These are phyloP conservation scores for Chlorella sp. DNA, from an alignment of 139 green algal species.

Conservation along the genomic window DNA sequence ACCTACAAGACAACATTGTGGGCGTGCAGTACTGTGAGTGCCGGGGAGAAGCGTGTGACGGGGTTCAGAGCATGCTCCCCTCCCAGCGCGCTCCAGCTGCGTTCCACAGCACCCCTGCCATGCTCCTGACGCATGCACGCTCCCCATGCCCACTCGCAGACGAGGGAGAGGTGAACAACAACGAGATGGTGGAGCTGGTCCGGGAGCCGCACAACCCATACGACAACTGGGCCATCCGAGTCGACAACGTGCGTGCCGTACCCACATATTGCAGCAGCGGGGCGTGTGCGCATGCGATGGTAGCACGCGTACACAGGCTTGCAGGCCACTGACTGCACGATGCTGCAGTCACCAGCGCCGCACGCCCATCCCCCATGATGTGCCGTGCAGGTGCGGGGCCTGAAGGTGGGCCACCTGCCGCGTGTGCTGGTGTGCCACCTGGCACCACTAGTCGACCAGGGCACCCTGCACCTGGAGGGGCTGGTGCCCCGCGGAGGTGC, in stretches of 20 bases:
- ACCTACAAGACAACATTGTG: constrained; percentile 36
- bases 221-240: constrained; percentile 64
- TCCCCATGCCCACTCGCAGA: not conserved
- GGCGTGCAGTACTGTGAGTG: constrained; percentile 48
- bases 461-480: constrained; percentile 50
- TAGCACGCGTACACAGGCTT: no score
- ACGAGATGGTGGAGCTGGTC: constrained; percentile 63
- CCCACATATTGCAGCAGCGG: no score
- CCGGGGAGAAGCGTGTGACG: not conserved
- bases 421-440: constrained; percentile 31
- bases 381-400: not conserved
- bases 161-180: constrained; percentile 42
- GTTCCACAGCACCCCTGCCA: no score
- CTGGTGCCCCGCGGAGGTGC: constrained; percentile 9
- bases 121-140: no score
- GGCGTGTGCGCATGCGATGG: no score
- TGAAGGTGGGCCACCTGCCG: constrained; percentile 22
- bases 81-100: no score
- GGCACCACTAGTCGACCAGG: constrained; percentile 50
- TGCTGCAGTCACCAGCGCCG: no score
- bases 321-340: no score
- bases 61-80: no score
- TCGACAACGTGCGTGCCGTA: constrained; percentile 79
- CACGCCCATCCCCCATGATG: not conserved
- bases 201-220: constrained; percentile 70